Evolutionary conservation across 2,329 filamentous ascomycete species (phyloP).

Genomic region (Neobulgaria alba): DNA sequence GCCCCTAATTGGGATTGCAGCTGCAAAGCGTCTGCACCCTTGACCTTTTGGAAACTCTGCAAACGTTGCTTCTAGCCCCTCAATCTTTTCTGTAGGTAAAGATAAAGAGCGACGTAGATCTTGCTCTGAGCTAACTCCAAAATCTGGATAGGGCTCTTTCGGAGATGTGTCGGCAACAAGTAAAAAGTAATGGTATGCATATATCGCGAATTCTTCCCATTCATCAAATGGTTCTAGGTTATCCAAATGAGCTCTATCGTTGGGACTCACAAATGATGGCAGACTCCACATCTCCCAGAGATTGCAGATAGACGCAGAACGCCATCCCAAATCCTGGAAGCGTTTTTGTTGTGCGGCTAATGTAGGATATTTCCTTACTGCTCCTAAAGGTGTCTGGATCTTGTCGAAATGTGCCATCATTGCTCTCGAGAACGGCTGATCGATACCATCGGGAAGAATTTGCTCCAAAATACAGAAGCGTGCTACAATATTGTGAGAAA

Average conservation of each 20-base stretch:
- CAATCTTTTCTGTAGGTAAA: neutral
- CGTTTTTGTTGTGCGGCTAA: slow-evolving; percentile 57
- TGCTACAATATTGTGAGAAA: slow-evolving; percentile 38
- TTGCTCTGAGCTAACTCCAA: neutral
- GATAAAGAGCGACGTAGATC: too few species aligned
- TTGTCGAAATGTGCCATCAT: slow-evolving; percentile 83
- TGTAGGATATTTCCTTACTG: slow-evolving; percentile 61
- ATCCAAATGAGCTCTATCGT: slow-evolving; percentile 56
- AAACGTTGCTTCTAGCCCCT: slow-evolving; percentile 25
- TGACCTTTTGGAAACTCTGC: slow-evolving; percentile 32
- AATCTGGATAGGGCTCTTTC: neutral
- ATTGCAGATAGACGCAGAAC: slow-evolving; percentile 50
- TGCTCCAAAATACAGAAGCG: slow-evolving; percentile 85
- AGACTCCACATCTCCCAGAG: slow-evolving; percentile 81
- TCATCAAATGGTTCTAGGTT: slow-evolving; percentile 80
- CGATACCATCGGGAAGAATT: slow-evolving; percentile 65
- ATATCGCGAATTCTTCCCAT: slow-evolving; percentile 89
- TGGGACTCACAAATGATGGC: slow-evolving; percentile 50
- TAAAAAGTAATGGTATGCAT: slow-evolving; percentile 76
- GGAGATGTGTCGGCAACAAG: slow-evolving; percentile 44
- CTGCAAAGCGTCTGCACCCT: slow-evolving; percentile 52
- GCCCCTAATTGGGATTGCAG: slow-evolving; percentile 36
- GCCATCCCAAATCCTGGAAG: slow-evolving; percentile 64
- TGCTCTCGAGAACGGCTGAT: slow-evolving; percentile 76
- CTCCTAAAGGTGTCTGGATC: slow-evolving; percentile 68